These are phyloP conservation scores for Panaeolus papilionaceus DNA, from an alignment of 768 basidiomycete species.

Conservation along the genomic window DNA sequence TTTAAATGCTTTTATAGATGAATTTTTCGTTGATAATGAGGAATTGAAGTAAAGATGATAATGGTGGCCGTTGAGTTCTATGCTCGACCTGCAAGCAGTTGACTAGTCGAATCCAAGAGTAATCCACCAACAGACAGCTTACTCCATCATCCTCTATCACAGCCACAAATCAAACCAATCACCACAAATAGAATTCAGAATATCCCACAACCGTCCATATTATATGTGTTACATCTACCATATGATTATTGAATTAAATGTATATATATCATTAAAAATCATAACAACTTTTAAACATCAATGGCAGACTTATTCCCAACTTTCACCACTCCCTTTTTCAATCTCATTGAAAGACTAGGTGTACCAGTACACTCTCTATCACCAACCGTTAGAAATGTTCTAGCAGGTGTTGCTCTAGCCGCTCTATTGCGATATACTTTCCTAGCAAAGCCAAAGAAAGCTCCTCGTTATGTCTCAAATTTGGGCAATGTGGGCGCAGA, in stretches of 20 bases:
- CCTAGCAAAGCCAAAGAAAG: conserved; percentile 19
- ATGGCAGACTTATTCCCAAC: neutral
- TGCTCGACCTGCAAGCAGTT: conserved; percentile 14
- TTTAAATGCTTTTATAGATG: neutral
- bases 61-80: neutral
- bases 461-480: conserved; percentile 32
- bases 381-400: neutral
- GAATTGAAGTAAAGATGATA: neutral
- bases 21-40: neutral
- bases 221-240: neutral
- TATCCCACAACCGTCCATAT: too few relatives aligned
- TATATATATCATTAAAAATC: neutral
- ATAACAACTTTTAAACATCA: neutral
- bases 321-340: conserved; percentile 6
- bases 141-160: neutral
- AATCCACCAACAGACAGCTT: neutral
- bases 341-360: conserved; percentile 1
- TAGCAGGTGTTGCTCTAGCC: conserved; percentile 6
- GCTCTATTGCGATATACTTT: neutral
- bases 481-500: conserved; percentile 31
- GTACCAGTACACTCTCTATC: neutral
- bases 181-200: neutral
- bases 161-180: neutral
- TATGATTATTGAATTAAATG: neutral
- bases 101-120: neutral